These are phyloP conservation scores for Geranomyces michiganensis DNA, from an alignment of 192 early-diverging fungal species.

Conservation along the genomic window DNA sequence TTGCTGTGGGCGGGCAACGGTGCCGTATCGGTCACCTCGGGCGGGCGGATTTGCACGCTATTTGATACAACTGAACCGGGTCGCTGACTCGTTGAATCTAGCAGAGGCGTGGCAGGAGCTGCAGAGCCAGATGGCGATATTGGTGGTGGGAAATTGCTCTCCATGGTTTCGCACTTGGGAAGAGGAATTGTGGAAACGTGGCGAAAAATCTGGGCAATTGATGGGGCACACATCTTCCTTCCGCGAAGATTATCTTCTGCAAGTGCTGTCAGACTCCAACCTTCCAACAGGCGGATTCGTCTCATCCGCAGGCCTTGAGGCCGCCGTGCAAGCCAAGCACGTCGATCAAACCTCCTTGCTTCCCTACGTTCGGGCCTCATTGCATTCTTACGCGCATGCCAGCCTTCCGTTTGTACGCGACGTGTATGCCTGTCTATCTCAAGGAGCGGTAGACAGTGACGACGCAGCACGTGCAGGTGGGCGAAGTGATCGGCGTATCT, in stretches of 20 bases:
- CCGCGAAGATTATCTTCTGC: slow-evolving; percentile 68
- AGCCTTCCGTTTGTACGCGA: slow-evolving; percentile 71
- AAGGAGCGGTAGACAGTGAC: no score
- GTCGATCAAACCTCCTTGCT: slow-evolving; percentile 44
- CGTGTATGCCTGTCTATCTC: slow-evolving; percentile 40
- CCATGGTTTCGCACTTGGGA: neutral
- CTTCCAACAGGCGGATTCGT: slow-evolving; percentile 96
- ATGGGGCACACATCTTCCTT: neutral
- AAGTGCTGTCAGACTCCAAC: slow-evolving; percentile 87
- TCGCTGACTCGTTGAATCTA: no score
- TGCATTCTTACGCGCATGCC: slow-evolving; percentile 71
- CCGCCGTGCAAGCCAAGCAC: slow-evolving; percentile 71
- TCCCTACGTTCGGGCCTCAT: slow-evolving; percentile 59
- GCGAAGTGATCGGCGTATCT: neutral
- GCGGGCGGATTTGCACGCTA: no score
- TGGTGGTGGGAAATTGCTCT: neutral
- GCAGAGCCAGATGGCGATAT: neutral
- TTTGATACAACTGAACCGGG: no score
- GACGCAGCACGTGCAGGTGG: neutral
- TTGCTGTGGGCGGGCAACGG: no score
- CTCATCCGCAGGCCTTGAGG: slow-evolving; percentile 88
- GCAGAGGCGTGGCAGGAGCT: neutral
- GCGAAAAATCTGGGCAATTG: no score
- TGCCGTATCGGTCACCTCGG: no score
- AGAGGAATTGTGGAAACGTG: neutral